These are phyloP conservation scores for Candida buenavistaensis DNA, from an alignment of 1,139 yeast genomes.

Conservation along the genomic window DNA sequence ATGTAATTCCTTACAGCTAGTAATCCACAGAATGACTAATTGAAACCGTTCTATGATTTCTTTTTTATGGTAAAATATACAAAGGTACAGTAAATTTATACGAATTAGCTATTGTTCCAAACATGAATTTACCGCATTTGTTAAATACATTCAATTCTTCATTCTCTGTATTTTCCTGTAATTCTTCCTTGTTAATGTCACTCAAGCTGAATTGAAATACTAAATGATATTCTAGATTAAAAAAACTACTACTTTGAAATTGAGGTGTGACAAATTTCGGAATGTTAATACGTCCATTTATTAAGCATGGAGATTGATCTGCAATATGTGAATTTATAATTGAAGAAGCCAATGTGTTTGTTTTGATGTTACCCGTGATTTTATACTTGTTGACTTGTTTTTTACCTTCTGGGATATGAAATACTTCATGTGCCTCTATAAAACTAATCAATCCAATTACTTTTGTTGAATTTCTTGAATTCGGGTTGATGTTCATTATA, in stretches of 20 bases:
- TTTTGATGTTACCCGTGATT: slow-evolving; percentile 38
- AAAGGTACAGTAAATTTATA: slow-evolving; percentile 37
- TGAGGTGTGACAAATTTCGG: slow-evolving; percentile 36
- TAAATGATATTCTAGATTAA: slow-evolving; percentile 39
- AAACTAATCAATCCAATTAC: slow-evolving; percentile 36
- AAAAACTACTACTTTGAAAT: slow-evolving; percentile 36
- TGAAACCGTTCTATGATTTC: neutral
- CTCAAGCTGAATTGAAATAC: slow-evolving; percentile 40
- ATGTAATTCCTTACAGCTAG: no score
- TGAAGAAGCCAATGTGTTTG: slow-evolving; percentile 36
- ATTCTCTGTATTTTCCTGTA: slow-evolving; percentile 1
- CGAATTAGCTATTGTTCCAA: slow-evolving; percentile 33
- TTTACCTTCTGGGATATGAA: slow-evolving; percentile 21
- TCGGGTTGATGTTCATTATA: slow-evolving; percentile 27
- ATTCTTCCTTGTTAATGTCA: slow-evolving; percentile 20
- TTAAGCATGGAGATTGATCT: slow-evolving; percentile 11
- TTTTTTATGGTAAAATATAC: slow-evolving; percentile 20
- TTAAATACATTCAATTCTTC: slow-evolving; percentile 9
- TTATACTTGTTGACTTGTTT: slow-evolving; percentile 31
- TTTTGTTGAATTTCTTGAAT: slow-evolving; percentile 19
- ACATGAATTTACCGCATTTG: slow-evolving; percentile 19
- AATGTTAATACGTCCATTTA: slow-evolving; percentile 32
- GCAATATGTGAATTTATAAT: slow-evolving; percentile 17
- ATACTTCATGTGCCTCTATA: slow-evolving; percentile 43
- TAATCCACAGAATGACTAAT: no score